phyloP scores from a whole-genome alignment of 306 rosid genomes.

The Gynostemma pentaphyllum region DNA sequence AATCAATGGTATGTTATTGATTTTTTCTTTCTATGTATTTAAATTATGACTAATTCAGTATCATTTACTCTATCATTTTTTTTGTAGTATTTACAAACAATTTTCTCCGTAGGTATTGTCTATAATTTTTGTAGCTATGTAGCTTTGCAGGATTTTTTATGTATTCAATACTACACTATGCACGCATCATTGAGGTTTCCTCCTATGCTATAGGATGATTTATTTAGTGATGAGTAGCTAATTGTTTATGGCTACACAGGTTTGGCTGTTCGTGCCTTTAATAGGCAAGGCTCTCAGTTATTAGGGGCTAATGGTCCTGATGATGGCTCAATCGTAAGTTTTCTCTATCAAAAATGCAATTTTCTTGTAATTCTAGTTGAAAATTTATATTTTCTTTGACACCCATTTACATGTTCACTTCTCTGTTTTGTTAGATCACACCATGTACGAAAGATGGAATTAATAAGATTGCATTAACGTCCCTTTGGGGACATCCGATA shows the following conservation, averaged over 20 bases:
- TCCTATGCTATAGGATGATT: neutral
- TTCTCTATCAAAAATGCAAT: neutral
- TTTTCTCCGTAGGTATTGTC: too few relatives aligned
- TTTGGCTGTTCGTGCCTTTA: constrained; percentile 72
- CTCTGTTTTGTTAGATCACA: constrained; percentile 61
- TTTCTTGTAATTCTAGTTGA: neutral
- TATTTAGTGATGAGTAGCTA: neutral
- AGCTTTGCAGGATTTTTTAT: neutral
- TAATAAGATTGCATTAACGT: too few relatives aligned
- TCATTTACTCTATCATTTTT: too few relatives aligned
- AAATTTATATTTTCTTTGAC: constrained; percentile 6
- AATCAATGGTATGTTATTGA: constrained; percentile 63
- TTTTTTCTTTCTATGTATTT: neutral
- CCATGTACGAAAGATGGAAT: constrained; percentile 68
- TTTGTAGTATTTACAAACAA: too few relatives aligned
- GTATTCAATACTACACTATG: neutral
- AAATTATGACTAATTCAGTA: too few relatives aligned
- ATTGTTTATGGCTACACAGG: constrained; percentile 29
- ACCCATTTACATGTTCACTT: constrained; percentile 14
- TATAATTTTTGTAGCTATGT: neutral
- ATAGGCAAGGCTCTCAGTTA: constrained; percentile 86
- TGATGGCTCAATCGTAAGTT: constrained; percentile 95
- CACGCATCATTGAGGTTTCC: neutral
- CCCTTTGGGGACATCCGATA: too few relatives aligned
- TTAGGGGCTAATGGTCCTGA: constrained; percentile 98